Evolutionary conservation across 2,329 filamentous ascomycete species (phyloP).

Genomic region (Exophiala dermatitidis): DNA sequence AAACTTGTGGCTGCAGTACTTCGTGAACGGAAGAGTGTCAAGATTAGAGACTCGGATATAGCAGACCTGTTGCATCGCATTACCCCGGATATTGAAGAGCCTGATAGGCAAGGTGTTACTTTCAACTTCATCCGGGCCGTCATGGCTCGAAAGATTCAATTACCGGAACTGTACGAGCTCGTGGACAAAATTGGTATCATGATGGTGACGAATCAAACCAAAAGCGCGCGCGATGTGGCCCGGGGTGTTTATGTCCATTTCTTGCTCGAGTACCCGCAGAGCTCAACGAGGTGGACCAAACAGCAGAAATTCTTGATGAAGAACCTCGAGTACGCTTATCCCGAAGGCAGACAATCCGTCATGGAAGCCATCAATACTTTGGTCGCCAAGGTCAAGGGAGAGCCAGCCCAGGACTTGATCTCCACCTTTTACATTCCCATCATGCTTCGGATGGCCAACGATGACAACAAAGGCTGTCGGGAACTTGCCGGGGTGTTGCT

Average conservation of each 20-base stretch:
- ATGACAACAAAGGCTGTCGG: constrained; percentile 78
- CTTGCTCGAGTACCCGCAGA: constrained; percentile 87
- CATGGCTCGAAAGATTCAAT: constrained; percentile 75
- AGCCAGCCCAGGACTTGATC: constrained; percentile 74
- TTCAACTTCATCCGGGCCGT: constrained; percentile 91
- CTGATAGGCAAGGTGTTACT: constrained; percentile 81
- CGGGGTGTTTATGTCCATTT: constrained; percentile 91
- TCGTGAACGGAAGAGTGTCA: constrained; percentile 67
- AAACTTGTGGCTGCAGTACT: constrained; percentile 83
- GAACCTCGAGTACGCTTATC: constrained; percentile 83
- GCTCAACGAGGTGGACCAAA: constrained; percentile 78
- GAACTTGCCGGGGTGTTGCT: constrained; percentile 73
- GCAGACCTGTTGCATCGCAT: constrained; percentile 76
- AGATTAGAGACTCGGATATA: constrained; percentile 71
- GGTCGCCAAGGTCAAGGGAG: constrained; percentile 75
- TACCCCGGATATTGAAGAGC: constrained; percentile 84
- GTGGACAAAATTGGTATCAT: constrained; percentile 81
- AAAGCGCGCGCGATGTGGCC: constrained; percentile 77
- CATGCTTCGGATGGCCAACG: constrained; percentile 78
- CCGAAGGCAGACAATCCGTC: constrained; percentile 81
- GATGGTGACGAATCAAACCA: constrained; percentile 94
- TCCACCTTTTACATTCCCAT: constrained; percentile 78
- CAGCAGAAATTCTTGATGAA: constrained; percentile 82
- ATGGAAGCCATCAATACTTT: constrained; percentile 86
- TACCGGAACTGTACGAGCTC: constrained; percentile 81